Evolutionary conservation across 352 stramenopile species (phyloP).

Genomic region (Plasmopara muralis): DNA sequence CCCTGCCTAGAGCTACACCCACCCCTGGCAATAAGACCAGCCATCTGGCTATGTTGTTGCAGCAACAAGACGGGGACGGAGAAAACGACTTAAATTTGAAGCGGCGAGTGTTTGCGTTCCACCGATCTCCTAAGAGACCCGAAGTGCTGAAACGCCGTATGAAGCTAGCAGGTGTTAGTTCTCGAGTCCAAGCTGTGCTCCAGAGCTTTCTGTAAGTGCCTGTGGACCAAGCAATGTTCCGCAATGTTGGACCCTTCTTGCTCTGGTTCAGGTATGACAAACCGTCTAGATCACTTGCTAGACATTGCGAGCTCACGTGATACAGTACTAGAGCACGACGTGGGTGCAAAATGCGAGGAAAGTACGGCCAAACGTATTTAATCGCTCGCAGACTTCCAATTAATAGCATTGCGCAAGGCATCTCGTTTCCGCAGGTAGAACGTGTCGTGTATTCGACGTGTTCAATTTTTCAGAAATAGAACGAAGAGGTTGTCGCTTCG

Average conservation of each 20-base stretch:
- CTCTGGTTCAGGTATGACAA: slow-evolving; percentile 94
- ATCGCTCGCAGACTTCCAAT: slow-evolving; percentile 92
- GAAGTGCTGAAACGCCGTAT: slow-evolving; percentile 87
- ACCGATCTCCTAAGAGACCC: slow-evolving; percentile 86
- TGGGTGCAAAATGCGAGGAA: slow-evolving; percentile 36
- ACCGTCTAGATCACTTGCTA: slow-evolving; percentile 88
- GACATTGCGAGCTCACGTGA: slow-evolving; percentile 71
- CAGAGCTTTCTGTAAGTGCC: slow-evolving; percentile 91
- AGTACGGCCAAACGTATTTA: slow-evolving; percentile 75
- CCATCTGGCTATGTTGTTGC: slow-evolving; percentile 91
- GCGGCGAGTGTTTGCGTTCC: slow-evolving; percentile 91
- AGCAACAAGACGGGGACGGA: slow-evolving; percentile 50
- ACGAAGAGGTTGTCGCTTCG: slow-evolving; percentile 90
- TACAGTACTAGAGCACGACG: too few relatives aligned
- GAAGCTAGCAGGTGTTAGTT: slow-evolving; percentile 64
- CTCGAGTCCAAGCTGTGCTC: slow-evolving; percentile 75
- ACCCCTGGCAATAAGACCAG: slow-evolving; percentile 99
- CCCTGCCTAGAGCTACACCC: too few relatives aligned
- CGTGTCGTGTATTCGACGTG: slow-evolving; percentile 97
- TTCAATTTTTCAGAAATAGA: slow-evolving; percentile 93
- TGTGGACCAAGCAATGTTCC: slow-evolving; percentile 60
- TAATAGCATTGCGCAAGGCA: slow-evolving; percentile 89
- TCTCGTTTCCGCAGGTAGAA: slow-evolving; percentile 91
- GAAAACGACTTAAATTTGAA: slow-evolving; percentile 24
- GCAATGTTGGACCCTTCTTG: slow-evolving; percentile 95